Conservation (phyloP, 352 stramenopile species). For the Saprolegnia diclina region DNA sequence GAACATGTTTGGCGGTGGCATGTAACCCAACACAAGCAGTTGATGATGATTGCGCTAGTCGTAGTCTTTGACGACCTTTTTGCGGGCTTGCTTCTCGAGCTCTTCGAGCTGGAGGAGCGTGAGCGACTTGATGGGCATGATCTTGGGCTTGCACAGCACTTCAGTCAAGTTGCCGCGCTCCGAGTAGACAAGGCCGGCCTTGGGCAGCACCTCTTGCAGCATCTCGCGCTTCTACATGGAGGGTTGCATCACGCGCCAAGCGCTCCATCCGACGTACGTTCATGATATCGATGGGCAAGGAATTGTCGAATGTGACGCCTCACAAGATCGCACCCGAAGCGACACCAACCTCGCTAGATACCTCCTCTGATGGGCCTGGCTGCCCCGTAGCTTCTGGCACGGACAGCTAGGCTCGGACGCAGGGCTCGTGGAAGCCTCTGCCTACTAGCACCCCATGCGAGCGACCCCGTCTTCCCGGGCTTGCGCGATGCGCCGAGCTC, state of each 20-base stretch:
- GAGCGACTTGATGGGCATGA: constrained; percentile 85
- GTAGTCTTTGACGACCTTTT: constrained; percentile 5
- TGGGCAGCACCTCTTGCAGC: constrained; percentile 80
- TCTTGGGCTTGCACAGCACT: constrained; percentile 86
- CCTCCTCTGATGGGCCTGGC: neutral
- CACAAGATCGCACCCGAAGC: neutral
- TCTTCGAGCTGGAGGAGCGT: constrained; percentile 81
- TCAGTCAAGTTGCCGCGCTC: constrained; percentile 79
- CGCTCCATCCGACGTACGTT: constrained; percentile 4
- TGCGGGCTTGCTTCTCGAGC: constrained; percentile 61
- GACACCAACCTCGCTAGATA: neutral
- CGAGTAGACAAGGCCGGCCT: constrained; percentile 85
- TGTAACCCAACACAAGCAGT: constrained; percentile 35
- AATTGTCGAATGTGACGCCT: neutral
- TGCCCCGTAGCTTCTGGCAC: neutral
- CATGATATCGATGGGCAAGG: constrained; percentile 1
- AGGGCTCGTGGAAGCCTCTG: too few species aligned
- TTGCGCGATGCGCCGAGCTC: too few species aligned
- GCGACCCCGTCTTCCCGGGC: too few species aligned
- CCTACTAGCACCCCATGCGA: too few species aligned
- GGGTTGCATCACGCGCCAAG: constrained; percentile 6
- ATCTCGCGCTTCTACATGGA: constrained; percentile 47
- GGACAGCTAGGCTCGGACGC: too few species aligned
- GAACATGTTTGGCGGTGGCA: constrained; percentile 78
- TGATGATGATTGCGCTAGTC: neutral